phyloP scores from a whole-genome alignment of 2,329 filamentous ascomycete species.

The Colletotrichum chlorophyti region DNA sequence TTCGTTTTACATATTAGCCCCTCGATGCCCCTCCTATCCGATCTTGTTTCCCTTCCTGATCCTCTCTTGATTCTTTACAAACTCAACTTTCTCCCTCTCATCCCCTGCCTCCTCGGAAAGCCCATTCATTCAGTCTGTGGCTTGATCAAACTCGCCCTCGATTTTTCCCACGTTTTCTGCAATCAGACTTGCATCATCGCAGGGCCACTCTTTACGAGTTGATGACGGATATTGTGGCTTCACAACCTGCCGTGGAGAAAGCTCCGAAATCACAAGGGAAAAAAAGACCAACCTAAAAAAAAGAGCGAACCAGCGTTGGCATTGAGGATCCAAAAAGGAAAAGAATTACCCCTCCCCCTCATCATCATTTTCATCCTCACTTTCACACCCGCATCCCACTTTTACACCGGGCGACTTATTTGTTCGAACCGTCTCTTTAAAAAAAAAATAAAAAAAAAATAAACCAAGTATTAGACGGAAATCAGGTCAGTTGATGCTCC shows the following conservation, averaged over 20 bases:
- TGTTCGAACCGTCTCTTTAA: constrained; percentile 15
- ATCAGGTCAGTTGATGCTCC: constrained; percentile 26
- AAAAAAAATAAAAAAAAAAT: no score
- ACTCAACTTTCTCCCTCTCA: not conserved
- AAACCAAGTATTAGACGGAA: not conserved
- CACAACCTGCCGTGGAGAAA: not conserved
- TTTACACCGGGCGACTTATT: constrained; percentile 18
- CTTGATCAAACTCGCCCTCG: not conserved
- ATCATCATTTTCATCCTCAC: no score
- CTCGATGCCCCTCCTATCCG: constrained; percentile 17
- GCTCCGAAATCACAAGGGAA: constrained; percentile 13
- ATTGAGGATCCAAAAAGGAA: not conserved
- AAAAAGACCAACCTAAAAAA: not conserved
- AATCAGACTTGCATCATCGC: no score
- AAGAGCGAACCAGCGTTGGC: not conserved
- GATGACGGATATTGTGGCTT: constrained; percentile 29
- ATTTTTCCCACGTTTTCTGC: not conserved
- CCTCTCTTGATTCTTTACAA: constrained; percentile 8
- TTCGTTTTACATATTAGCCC: constrained; percentile 26
- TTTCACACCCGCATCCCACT: constrained; percentile 21
- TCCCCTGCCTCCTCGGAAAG: not conserved
- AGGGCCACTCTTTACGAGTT: constrained; percentile 16
- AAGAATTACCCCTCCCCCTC: constrained; percentile 10
- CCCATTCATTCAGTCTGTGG: not conserved
- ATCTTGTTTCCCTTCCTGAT: not conserved